Evolutionary conservation across 2,329 filamentous ascomycete genomes (phyloP), one percentile per base, ranked within the genome.

Genomic region (Neofusicoccum laricinum): DNA sequence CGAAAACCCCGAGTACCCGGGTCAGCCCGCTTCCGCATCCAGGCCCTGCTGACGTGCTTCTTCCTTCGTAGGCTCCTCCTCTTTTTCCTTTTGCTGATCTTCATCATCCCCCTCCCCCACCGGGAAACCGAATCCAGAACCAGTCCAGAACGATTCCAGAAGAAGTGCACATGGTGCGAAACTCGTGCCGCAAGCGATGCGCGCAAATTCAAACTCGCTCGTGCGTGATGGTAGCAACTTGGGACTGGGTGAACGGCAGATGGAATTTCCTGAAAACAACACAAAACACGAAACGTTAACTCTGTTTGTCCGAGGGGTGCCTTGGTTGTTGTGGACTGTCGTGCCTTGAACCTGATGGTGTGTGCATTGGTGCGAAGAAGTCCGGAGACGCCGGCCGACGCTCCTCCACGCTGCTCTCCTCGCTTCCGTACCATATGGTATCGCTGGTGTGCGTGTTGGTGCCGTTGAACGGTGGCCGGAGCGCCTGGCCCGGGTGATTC

Each of bases 271-370:
- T 57, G 53, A 32, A 57, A 41, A 43, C 10, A 43, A 43, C 8
- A 11, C 14, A 45, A 57, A 30, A 41, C 43, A 12, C 25, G 36
- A 32, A 34, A 57, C 12, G 53, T 57, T 41, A 57, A 57, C 38
- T 21, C 4, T 32, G 25, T 25, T 15, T 32, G 15, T 12, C 36
- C 53, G 21, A 49, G 21, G 21, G 46, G 46, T n/a, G 32, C 25
- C 53, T 41, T 43, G 19, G 21, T 57, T 57, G 53, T 43, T 57
- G 53, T 38, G 53, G 53, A 38, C 38, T 57, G 38, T 57, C 53
- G 38, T 57, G 53, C 53, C 53, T 57, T 57, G 53, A 57, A 32
- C 36, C 21, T 43, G 53, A 57, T 34, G 53, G 53, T 30, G 38
- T n/a, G n/a, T 57, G 53, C 38, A 14, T 57, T 15, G 21, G 38